These are phyloP conservation scores for Suillus sp. DNA, from an alignment of 768 basidiomycete species.

Conservation along the genomic window DNA sequence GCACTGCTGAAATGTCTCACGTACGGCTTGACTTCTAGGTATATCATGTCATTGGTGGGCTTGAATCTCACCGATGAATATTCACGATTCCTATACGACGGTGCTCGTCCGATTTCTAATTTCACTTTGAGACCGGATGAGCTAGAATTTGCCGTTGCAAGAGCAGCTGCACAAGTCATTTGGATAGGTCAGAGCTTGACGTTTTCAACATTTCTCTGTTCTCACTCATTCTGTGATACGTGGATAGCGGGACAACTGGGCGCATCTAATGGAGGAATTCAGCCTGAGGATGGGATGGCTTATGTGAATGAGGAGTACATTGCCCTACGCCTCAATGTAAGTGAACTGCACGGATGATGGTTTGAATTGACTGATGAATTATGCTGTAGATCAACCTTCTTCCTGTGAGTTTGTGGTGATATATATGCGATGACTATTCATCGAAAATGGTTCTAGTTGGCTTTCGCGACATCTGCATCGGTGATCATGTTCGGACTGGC, in stretches of 20 bases:
- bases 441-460: background rate
- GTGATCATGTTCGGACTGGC: slow-evolving; percentile 9
- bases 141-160: slow-evolving; percentile 6
- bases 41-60: slow-evolving; percentile 3
- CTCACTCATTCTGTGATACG: background rate
- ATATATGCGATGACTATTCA: background rate
- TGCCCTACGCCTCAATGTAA: background rate
- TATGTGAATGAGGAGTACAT: background rate
- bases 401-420: slow-evolving; percentile 6
- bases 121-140: background rate
- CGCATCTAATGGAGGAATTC: background rate
- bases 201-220: background rate
- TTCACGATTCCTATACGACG: background rate
- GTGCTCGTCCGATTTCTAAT: background rate
- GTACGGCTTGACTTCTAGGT: background rate
- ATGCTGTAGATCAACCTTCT: slow-evolving; percentile 7
- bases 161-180: background rate
- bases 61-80: background rate
- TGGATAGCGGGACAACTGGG: background rate
- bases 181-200: background rate
- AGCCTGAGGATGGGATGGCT: background rate
- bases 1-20: background rate
- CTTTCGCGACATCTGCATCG: slow-evolving; percentile 5
- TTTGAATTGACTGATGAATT: background rate
- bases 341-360: background rate